Percentiles rank a stretch among this genome's conserved stretches.
Conservation (phyloP, 805 yeast species). For the Candida palmyrensis region DNA sequence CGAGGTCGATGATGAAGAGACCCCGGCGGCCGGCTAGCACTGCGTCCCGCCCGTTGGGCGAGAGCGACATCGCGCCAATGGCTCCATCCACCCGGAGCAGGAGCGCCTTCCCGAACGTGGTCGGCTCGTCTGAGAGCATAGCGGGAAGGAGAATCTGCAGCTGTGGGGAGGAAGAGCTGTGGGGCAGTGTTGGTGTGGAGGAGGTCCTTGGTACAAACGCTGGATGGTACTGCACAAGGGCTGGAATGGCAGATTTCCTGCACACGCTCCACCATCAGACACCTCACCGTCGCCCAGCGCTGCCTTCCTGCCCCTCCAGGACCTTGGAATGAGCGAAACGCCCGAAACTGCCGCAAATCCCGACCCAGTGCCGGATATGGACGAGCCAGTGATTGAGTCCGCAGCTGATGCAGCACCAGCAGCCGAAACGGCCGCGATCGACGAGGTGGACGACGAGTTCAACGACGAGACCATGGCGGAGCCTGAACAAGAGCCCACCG, state of each 20-base stretch:
- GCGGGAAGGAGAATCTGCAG: too few species aligned
- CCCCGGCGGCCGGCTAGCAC: constrained; percentile 85
- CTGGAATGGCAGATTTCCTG: too few species aligned
- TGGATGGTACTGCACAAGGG: too few species aligned
- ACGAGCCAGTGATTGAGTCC: too few species aligned
- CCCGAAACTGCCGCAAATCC: constrained; percentile 2
- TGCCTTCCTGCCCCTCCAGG: too few species aligned
- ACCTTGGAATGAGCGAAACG: constrained; percentile 1
- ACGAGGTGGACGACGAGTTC: constrained; percentile 19
- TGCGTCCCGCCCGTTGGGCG: constrained; percentile 89
- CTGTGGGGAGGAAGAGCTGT: too few species aligned
- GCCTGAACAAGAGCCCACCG: constrained; percentile 11
- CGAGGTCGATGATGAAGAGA: constrained; percentile 82
- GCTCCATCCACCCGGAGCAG: constrained; percentile 87
- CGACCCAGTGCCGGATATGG: constrained; percentile 2
- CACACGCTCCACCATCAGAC: too few species aligned
- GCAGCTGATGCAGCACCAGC: too few species aligned
- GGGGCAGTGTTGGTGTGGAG: too few species aligned
- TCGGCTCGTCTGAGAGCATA: constrained; percentile 38
- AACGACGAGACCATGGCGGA: too few species aligned
- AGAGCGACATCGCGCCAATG: constrained; percentile 83
- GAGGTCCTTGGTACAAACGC: too few species aligned
- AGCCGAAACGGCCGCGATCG: constrained; percentile 14
- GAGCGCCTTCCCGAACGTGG: constrained; percentile 76
- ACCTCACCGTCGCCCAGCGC: too few species aligned